These are phyloP conservation scores for Nicotiana attenuata DNA, from an alignment of 257 asterid genomes.

Conservation along the genomic window DNA sequence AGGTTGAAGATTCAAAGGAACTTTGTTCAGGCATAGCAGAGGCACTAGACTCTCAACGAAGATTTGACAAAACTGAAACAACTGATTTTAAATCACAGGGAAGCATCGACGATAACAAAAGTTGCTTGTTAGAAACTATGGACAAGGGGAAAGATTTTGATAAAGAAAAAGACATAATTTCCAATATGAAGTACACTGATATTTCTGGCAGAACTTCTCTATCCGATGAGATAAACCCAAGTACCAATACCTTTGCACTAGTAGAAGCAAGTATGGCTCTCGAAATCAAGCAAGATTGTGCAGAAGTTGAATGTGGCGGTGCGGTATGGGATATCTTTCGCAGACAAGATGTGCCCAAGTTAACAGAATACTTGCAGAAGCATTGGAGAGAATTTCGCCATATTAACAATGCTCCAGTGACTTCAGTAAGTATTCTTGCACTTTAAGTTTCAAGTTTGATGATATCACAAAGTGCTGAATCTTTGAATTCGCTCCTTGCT, in stretches of 20 bases:
- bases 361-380: conserved; percentile 33
- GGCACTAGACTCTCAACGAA: conserved; percentile 10
- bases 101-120: not conserved
- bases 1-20: conserved; percentile 17
- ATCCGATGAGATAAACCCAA: conserved; percentile 4
- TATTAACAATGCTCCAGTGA: conserved; percentile 20
- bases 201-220: conserved; percentile 7
- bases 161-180: conserved; percentile 8
- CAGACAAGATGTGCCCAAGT: conserved; percentile 43
- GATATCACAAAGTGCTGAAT: not conserved
- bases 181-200: not conserved
- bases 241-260: conserved; percentile 5
- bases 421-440: conserved; percentile 20
- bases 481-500: conserved; percentile 2
- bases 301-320: conserved; percentile 21
- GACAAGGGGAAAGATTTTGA: not conserved
- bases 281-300: conserved; percentile 11
- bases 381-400: conserved; percentile 37
- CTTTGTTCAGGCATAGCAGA: conserved; percentile 11
- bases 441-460: not conserved
- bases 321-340: conserved; percentile 53
- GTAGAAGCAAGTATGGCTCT: conserved; percentile 11
- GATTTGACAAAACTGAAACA: conserved; percentile 11
- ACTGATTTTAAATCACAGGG: not conserved
- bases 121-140: conserved; percentile 13